Percentiles rank a stretch among this genome's conserved stretches.
Conservation (phyloP, 305 asterid genomes). For the Vinca major region DNA sequence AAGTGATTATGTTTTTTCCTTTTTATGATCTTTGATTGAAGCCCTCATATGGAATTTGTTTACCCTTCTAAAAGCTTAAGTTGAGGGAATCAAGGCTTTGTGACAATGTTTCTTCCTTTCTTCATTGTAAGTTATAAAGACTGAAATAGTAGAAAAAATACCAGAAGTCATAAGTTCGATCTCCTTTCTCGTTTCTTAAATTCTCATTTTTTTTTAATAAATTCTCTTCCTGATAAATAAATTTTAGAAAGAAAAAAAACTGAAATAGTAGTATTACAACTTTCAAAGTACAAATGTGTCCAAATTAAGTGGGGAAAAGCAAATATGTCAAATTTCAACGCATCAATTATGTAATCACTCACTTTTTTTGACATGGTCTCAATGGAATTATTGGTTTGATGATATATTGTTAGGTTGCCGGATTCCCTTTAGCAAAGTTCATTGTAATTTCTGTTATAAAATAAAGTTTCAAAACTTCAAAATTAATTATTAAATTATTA, state of each 20-base stretch:
- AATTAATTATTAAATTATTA: too few species aligned
- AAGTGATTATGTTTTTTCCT: not conserved
- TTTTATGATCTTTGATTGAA: constrained; percentile 2
- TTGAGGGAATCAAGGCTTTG: constrained; percentile 4
- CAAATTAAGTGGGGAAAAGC: not conserved
- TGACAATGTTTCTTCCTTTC: constrained; percentile 27
- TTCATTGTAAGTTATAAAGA: constrained; percentile 31
- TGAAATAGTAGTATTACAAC: not conserved
- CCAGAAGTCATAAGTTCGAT: too few species aligned
- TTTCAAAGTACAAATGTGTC: not conserved
- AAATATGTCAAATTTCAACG: not conserved
- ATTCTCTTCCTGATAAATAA: too few species aligned
- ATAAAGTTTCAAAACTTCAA: too few species aligned
- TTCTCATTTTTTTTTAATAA: too few species aligned
- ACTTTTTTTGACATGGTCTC: constrained; percentile 1
- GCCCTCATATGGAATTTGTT: not conserved
- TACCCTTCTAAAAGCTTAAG: not conserved
- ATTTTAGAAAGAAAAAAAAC: too few species aligned
- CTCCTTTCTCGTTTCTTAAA: too few species aligned
- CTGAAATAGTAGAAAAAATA: too few species aligned
- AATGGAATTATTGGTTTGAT: not conserved
- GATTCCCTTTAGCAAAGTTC: not conserved
- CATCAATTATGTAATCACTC: not conserved
- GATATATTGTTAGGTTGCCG: not conserved
- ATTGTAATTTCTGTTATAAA: not conserved